Base-by-base conservation (phyloP, 176 grass and related monocot species). In the Oryza meyeriana region DNA sequence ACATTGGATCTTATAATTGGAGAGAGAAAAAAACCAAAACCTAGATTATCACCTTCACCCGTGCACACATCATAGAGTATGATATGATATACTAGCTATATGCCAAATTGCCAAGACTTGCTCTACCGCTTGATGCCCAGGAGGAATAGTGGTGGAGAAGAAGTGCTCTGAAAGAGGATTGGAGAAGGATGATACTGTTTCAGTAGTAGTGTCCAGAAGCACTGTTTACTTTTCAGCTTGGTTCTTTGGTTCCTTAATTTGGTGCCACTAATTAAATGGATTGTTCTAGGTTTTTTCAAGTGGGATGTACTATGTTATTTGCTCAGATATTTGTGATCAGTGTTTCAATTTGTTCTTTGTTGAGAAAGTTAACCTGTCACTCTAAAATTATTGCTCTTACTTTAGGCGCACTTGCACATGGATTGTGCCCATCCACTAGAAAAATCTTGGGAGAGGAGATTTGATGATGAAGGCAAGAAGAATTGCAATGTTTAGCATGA, bases 391-490 rank as follows among this genome's bases (percentile, higher is more conserved):
- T 7, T 85, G 42, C 10, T 77, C n/a, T 81, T 77, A 2, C 57
- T 58, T 45, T 29, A 94, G 89, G 38, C n/a, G 6, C 69, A 50
- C 18, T 30, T 24, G 52, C 10, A 5, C 11, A 71, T 82, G 61
- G 78, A 87, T 25, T 47, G 71, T 12, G 33, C 52, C 1, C 72
- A 79, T 3, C 92, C 86, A 1, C 61, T 83, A 2, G 64, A 52
- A 1, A 84, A 47, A 64, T 87, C 80, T 39, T 94, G 92, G 92
- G 66, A 94, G 59, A 94, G 86, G 31, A 80, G 70, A 32, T 40
- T 94, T 34, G 40, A 83, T 10, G 87, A 94, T 79, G 77, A 94
- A 41, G 92, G 88, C 24, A 94, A 89, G 88, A 94, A 94, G 67
- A n/a, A 24, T 87, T 22, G 26, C 77, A 16, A 80, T 77, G 79